Conservation (phyloP, 2,329 filamentous ascomycete genomes). For the Dendrostoma leiphaemia region DNA sequence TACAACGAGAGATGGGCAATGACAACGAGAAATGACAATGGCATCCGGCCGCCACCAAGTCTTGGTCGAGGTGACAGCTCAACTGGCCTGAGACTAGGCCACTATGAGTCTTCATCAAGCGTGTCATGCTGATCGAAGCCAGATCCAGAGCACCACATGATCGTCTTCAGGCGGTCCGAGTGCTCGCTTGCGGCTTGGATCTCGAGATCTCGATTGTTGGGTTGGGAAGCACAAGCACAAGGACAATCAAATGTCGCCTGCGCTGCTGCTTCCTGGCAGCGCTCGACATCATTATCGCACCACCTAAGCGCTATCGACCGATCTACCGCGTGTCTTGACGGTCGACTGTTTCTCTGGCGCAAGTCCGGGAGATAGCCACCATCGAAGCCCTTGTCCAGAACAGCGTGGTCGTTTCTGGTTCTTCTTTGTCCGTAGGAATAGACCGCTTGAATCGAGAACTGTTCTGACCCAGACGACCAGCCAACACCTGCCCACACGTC, state of each 20-base stretch:
- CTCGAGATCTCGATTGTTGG: conserved; percentile 8
- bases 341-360: not conserved
- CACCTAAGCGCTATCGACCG: conserved; percentile 8
- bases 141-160: conserved; percentile 4
- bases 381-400: too few relatives aligned
- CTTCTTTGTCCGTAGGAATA: too few relatives aligned
- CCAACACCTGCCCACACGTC: not conserved
- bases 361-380: too few relatives aligned
- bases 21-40: too few relatives aligned
- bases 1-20: too few relatives aligned
- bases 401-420: too few relatives aligned
- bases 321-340: not conserved
- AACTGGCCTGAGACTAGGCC: not conserved
- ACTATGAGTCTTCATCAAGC: not conserved
- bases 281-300: conserved; percentile 2
- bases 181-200: not conserved
- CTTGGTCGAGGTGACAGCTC: too few relatives aligned
- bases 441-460: too few relatives aligned
- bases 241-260: not conserved
- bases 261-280: not conserved
- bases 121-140: conserved; percentile 16
- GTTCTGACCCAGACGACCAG: not conserved
- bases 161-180: conserved; percentile 1
- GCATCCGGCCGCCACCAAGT: too few relatives aligned
- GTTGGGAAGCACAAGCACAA: not conserved